A percentile compares a stretch with the other conserved stretches of the same genome.
Evolutionary conservation across 2,329 filamentous ascomycete species (phyloP).

Genomic region (Fusarium keratoplasticum): DNA sequence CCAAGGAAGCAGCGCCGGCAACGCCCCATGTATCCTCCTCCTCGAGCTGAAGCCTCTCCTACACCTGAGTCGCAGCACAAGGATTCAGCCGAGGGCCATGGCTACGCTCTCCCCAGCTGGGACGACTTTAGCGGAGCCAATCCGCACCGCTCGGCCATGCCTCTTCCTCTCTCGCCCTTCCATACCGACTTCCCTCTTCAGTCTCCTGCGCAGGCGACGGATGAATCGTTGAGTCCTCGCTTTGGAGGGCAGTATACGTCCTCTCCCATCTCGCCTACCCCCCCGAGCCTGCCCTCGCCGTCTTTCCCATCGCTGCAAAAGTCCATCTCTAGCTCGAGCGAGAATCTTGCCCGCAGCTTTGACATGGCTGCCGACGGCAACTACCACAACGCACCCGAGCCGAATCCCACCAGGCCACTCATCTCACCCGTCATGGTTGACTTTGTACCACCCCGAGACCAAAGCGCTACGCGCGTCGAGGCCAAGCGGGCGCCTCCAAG

Average conservation of each 20-base stretch:
- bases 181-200: slow-evolving; percentile 21
- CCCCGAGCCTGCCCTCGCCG: slow-evolving; percentile 51
- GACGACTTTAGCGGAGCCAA: slow-evolving; percentile 44
- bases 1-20: slow-evolving; percentile 38
- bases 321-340: slow-evolving; percentile 49
- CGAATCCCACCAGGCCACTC: slow-evolving; percentile 33
- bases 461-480: slow-evolving; percentile 43
- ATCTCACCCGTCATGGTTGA: slow-evolving; percentile 48
- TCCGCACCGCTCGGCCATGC: slow-evolving; percentile 50
- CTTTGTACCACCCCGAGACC: slow-evolving; percentile 39
- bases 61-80: background rate
- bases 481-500: slow-evolving; percentile 49
- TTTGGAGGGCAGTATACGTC: slow-evolving; percentile 39
- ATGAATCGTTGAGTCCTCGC: slow-evolving; percentile 15
- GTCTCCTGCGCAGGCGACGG: slow-evolving; percentile 23
- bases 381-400: slow-evolving; percentile 1
- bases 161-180: slow-evolving; percentile 49
- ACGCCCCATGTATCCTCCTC: slow-evolving; percentile 38
- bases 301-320: slow-evolving; percentile 51
- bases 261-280: slow-evolving; percentile 44
- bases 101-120: slow-evolving; percentile 43
- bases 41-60: slow-evolving; percentile 23
- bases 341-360: slow-evolving; percentile 48
- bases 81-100: slow-evolving; percentile 14
- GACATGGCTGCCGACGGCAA: slow-evolving; percentile 41